Evolutionary conservation across 179 eudicot genomes (phyloP).

Genomic region (Patellifolia procumbens): DNA sequence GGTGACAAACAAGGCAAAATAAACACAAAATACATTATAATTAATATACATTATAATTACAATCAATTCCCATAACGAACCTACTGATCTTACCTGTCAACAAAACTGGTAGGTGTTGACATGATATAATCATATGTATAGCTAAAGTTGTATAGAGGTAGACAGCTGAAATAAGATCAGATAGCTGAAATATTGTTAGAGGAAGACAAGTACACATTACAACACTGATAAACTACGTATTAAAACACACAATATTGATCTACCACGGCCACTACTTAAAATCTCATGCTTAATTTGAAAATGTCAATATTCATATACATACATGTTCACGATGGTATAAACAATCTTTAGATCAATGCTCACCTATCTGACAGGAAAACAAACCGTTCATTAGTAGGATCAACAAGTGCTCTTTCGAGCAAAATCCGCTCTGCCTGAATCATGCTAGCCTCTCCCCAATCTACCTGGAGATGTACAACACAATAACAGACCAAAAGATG

Average conservation of each 20-base stretch:
- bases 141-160: conserved; percentile 93
- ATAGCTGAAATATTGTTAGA: conserved; percentile 36
- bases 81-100: conserved; percentile 67
- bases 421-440: conserved; percentile 86
- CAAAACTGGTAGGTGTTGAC: conserved; percentile 88
- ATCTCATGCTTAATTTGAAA: not conserved
- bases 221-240: not conserved
- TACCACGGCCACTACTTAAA: not conserved
- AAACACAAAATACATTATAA: conserved; percentile 1
- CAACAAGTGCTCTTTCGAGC: conserved; percentile 67
- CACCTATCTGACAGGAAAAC: conserved; percentile 90
- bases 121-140: conserved; percentile 86
- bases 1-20: conserved; percentile 9
- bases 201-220: conserved; percentile 5
- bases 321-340: not conserved
- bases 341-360: conserved; percentile 25
- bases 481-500: conserved; percentile 12
- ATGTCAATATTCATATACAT: not conserved
- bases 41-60: not conserved
- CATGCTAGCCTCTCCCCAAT: conserved; percentile 97
- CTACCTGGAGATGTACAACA: conserved; percentile 60
- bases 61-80: not conserved
- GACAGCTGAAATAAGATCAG: conserved; percentile 69
- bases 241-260: not conserved
- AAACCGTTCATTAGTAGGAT: conserved; percentile 71